Base-by-base conservation (phyloP, 495 filamentous ascomycete species). In the Aspergillus cristatus region DNA sequence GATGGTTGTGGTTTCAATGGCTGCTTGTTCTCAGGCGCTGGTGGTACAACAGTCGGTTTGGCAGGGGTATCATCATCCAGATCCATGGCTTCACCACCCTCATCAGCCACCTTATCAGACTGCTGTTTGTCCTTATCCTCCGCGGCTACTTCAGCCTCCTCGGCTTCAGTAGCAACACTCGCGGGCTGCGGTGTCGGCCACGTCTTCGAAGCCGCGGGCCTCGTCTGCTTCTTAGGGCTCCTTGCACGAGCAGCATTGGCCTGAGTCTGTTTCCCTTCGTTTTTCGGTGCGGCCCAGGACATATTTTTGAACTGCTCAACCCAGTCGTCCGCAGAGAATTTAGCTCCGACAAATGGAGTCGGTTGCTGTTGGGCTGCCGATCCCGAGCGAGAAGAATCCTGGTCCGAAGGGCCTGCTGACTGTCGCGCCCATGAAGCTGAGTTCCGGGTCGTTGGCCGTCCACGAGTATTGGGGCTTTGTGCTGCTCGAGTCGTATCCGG, bases 271-370 rank as follows among this genome's bases (percentile, higher is more conserved):
- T 58, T 41, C 14, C 47, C 39, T 17, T 59, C 53, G 28, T 48
- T 35, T 41, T 63, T 53, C 45, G 69, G 64, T 53, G 51, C 60
- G 45, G 33, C 68, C 59, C 57, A 70, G 39, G 68, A 74, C 16
- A 81, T 57, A 32, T 78, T 65, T 13, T 72, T 73, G 43, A 89
- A 75, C 37, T 74, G 70, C 37, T 77, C 64, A 35, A 55, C 55
- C 86, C 85, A 94, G 18, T 76, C 51, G 22, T 82, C 78, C 2
- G 73, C 62, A 18, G 74, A 70, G 47, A 86, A 91, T 17, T 67
- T 74, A 1, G 59, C 64, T 29, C 59, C 48, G 10, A 56, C 55
- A 35, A 66, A 62, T 4, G 66, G 55, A 11, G 55, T 51, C 12
- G 55, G 55, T 17, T 47, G 35, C 32, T 55, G 47, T 14, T 53